Evolutionary conservation across 2,329 filamentous ascomycete genomes (phyloP).

Genomic region (Neofusicoccum sp.): DNA sequence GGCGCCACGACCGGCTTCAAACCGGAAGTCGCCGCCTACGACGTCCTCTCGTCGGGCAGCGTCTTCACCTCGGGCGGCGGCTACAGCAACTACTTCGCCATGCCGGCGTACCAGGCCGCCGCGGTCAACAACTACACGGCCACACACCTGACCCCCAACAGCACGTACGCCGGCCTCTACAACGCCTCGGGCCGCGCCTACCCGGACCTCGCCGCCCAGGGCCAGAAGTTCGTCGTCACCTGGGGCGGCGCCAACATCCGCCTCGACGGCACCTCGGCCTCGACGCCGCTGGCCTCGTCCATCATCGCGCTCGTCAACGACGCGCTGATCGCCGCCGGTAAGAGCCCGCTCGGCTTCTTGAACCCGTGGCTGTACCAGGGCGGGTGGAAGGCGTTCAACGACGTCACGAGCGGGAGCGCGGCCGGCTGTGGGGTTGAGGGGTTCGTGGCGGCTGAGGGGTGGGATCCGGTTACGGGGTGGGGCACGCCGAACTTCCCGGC

Average conservation of each 20-base stretch:
- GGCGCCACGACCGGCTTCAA: slow-evolving; percentile 60
- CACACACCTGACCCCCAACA: slow-evolving; percentile 33
- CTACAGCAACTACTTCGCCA: slow-evolving; percentile 54
- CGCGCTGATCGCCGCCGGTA: slow-evolving; percentile 54
- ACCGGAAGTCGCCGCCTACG: slow-evolving; percentile 57
- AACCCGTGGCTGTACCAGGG: slow-evolving; percentile 62
- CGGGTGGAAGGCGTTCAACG: slow-evolving; percentile 53
- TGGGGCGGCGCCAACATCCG: slow-evolving; percentile 43
- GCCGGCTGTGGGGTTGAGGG: slow-evolving; percentile 43
- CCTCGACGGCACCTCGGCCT: slow-evolving; percentile 58
- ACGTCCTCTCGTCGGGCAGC: slow-evolving; percentile 40
- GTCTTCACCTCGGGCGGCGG: slow-evolving; percentile 57
- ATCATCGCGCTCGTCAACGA: slow-evolving; percentile 67
- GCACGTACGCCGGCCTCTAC: slow-evolving; percentile 53
- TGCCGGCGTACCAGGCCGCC: slow-evolving; percentile 51
- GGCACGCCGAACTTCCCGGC: slow-evolving; percentile 23
- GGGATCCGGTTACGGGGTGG: slow-evolving; percentile 41
- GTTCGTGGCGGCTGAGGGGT: slow-evolving; percentile 38
- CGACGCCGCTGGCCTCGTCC: slow-evolving; percentile 60
- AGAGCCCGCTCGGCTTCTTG: slow-evolving; percentile 58
- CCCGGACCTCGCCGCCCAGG: slow-evolving; percentile 66
- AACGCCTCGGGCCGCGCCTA: slow-evolving; percentile 59
- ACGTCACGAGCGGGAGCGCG: slow-evolving; percentile 45
- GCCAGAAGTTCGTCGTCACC: slow-evolving; percentile 50
- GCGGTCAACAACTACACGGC: slow-evolving; percentile 51